Percentiles rank a stretch among this genome's conserved stretches.
Evolutionary conservation across 176 grass and related monocot genomes (phyloP).

Genomic region (Rhipidocladum racemiflorum): DNA sequence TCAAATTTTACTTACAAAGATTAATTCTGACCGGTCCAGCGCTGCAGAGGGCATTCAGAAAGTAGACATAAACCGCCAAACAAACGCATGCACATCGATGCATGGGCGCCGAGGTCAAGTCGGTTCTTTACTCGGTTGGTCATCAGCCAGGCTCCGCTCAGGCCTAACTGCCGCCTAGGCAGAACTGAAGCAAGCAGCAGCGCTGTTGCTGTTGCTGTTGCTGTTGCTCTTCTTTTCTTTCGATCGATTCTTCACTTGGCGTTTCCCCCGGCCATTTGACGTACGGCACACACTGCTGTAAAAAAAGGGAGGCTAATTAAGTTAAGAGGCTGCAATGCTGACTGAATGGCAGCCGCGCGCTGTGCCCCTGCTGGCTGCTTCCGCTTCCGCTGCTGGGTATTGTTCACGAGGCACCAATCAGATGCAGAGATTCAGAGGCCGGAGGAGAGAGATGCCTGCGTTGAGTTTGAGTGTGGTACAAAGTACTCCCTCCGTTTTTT

Average conservation of each 20-base stretch:
- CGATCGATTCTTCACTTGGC: neutral
- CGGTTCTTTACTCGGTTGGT: neutral
- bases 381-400: neutral
- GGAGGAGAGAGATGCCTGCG: neutral
- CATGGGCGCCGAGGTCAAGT: neutral
- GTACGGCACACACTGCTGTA: neutral
- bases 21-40: too few relatives aligned
- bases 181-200: too few relatives aligned
- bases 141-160: neutral
- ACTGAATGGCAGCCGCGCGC: neutral
- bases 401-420: neutral
- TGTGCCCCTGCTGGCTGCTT: neutral
- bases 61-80: neutral
- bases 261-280: neutral
- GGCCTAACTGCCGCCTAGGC: too few relatives aligned
- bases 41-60: neutral
- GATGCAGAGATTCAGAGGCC: neutral
- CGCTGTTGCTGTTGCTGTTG: too few relatives aligned
- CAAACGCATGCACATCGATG: neutral
- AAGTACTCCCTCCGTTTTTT: too few relatives aligned
- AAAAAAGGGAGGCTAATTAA: neutral
- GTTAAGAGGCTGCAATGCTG: neutral
- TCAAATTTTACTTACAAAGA: too few relatives aligned
- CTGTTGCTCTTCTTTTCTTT: neutral
- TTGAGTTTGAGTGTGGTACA: too few relatives aligned